Base-by-base conservation (phyloP, 2,329 filamentous ascomycete genomes). In the Biscogniauxia sp. region DNA sequence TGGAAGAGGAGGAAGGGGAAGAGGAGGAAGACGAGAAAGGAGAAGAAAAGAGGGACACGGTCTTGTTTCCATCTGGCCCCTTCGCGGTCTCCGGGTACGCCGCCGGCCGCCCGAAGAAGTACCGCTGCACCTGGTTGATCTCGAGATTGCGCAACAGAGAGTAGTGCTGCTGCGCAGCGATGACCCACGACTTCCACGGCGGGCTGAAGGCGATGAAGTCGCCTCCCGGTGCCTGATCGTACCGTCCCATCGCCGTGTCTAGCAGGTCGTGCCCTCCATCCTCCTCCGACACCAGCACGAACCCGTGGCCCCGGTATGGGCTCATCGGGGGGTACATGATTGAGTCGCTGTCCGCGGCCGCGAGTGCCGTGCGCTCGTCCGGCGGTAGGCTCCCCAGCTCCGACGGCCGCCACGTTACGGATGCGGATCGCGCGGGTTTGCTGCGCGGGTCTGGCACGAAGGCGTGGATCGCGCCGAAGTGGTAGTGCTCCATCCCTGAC, bases 401-500 rank as follows among this genome's bases (percentile, higher is more conserved):
- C 0, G 78, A 80, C 2, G 75, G 61, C 17, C 76, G 75, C 79
- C 79, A 81, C 32, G 65, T 65, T 26, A 74, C 66, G 25, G 74
- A 69, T 3, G 70, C 66, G 13, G 66, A 51, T 9, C 67, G 65
- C 4, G 64, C 64, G 5, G 69, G 67, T 15, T 66, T 63, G 41
- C 67, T 68, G 15, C 73, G 63, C 54, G 65, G 65, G 37, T 84
- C 83, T 3, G 83, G 82, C 20, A 84, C 76, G 68, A 84, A 86
- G 2, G 83, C 80, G 55, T 80, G 75, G 20, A 84, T 76, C 19
- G 80, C 79, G 5, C 80, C 81, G 8, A 82, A 74, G 59, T 83
- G 83, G 67, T 79, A 80, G 65, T 87, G 84, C 19, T 86, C 74
- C 73, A 81, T 80, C 54, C 78, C 78, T 32, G 84, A 79, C 11